Evolutionary conservation across 345 rosid genomes (phyloP).

Genomic region (Camelina sativa): DNA sequence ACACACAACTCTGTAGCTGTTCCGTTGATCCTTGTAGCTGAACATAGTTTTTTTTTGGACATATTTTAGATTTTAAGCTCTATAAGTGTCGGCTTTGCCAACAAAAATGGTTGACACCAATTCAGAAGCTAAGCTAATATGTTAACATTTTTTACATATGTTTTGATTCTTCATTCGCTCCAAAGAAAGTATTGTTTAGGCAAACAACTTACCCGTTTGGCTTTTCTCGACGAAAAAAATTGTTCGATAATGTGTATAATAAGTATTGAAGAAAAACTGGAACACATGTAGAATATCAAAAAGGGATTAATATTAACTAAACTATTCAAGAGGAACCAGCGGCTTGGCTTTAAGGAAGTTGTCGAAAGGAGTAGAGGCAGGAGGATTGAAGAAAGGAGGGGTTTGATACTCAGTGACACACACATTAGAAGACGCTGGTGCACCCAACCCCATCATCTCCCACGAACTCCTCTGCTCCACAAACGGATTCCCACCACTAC

Average conservation of each 20-base stretch:
- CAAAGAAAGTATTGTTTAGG: neutral
- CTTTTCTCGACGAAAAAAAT: neutral
- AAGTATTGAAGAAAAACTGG: neutral
- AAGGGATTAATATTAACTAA: neutral
- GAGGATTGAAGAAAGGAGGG: conserved; percentile 56
- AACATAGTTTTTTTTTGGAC: neutral
- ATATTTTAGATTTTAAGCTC: neutral
- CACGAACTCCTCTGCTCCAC: conserved; percentile 40
- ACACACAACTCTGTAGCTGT: neutral
- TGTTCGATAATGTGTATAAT: neutral
- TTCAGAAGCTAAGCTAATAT: neutral
- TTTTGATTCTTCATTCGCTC: neutral
- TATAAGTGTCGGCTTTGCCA: neutral
- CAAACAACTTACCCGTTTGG: neutral
- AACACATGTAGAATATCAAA: neutral
- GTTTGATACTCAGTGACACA: conserved; percentile 56
- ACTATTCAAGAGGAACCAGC: conserved; percentile 58
- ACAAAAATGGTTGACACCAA: conserved; percentile 17
- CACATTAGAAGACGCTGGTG: conserved; percentile 35
- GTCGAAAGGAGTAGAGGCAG: conserved; percentile 65
- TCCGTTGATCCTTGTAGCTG: neutral
- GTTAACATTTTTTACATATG: too few species aligned
- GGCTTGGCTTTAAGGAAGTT: conserved; percentile 63
- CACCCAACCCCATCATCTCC: conserved; percentile 36
- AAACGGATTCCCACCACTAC: conserved; percentile 53